A percentile compares a stretch with the other conserved stretches of the same genome.
Conservation (phyloP, 352 stramenopile genomes). For the Globisporangium abappressorium region DNA sequence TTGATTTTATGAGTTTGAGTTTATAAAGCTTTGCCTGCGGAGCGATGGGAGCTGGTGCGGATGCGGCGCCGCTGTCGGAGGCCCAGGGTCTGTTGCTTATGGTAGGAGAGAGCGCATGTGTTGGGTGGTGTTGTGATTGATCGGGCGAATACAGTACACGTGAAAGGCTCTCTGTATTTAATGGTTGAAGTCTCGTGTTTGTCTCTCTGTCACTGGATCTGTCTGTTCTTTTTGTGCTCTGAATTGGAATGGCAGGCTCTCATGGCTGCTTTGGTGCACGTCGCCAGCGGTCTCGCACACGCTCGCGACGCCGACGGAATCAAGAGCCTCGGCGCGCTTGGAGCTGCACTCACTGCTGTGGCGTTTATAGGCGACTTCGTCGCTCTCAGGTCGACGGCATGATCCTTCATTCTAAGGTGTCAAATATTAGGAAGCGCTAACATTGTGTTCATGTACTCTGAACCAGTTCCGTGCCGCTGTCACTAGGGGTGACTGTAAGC, state of each 20-base stretch:
- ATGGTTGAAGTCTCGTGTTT: neutral
- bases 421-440: too few relatives aligned
- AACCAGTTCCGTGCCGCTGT: conserved; percentile 20
- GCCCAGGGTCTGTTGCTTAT: conserved; percentile 17
- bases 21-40: conserved; percentile 2
- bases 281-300: neutral
- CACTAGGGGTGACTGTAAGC: conserved; percentile 15
- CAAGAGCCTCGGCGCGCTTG: neutral
- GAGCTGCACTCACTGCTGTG: neutral
- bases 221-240: neutral
- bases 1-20: conserved; percentile 10
- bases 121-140: neutral
- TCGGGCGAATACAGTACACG: conserved; percentile 12
- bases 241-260: neutral
- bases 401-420: too few relatives aligned
- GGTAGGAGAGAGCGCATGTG: conserved; percentile 9
- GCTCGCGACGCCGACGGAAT: neutral
- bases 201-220: neutral
- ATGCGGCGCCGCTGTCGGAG: conserved; percentile 8
- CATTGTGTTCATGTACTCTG: too few relatives aligned
- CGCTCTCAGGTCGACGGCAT: conserved; percentile 15
- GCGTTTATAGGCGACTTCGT: conserved; percentile 15
- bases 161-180: neutral
- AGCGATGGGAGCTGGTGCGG: neutral
- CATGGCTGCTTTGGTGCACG: neutral